These are phyloP conservation scores for Phaeoacremonium minimum DNA, from an alignment of 2,329 filamentous ascomycete genomes.

Conservation along the genomic window DNA sequence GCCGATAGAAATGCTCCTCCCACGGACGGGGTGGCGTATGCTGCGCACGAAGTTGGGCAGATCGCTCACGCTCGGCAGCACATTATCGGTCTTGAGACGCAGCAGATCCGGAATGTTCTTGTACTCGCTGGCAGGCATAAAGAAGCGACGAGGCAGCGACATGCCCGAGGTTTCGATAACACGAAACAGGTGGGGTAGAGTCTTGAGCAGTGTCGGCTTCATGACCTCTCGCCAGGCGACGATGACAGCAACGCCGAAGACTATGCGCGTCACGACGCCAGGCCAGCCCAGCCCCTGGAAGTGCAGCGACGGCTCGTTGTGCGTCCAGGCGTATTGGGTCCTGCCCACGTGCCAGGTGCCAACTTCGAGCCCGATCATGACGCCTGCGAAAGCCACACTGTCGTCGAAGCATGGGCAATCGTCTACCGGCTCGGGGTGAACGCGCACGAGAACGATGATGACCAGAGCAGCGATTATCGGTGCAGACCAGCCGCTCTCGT, in stretches of 20 bases:
- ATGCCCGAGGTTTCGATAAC: constrained; percentile 76
- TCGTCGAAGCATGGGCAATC: constrained; percentile 97
- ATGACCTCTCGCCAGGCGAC: constrained; percentile 87
- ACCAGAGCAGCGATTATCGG: constrained; percentile 60
- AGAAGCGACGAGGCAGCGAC: constrained; percentile 82
- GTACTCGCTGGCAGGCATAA: constrained; percentile 86
- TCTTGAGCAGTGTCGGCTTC: constrained; percentile 76
- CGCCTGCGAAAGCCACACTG: constrained; percentile 87
- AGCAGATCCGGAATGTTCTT: constrained; percentile 72
- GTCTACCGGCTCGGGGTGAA: constrained; percentile 93
- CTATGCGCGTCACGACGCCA: constrained; percentile 61
- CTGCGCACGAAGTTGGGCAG: constrained; percentile 77
- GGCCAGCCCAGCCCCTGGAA: constrained; percentile 62
- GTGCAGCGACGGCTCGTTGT: constrained; percentile 55
- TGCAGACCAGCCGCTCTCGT: constrained; percentile 58
- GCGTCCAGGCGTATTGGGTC: constrained; percentile 38
- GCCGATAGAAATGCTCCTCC: constrained; percentile 81
- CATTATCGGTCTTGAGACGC: constrained; percentile 70
- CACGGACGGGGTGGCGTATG: constrained; percentile 72
- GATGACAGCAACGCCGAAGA: constrained; percentile 77
- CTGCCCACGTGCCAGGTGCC: constrained; percentile 79
- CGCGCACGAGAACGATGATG: constrained; percentile 73
- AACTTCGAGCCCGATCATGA: constrained; percentile 78
- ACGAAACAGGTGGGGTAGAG: constrained; percentile 82
- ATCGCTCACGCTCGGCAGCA: constrained; percentile 85